phyloP scores from a whole-genome alignment of 495 filamentous ascomycete species.

The Neurospora tetrasperma region DNA sequence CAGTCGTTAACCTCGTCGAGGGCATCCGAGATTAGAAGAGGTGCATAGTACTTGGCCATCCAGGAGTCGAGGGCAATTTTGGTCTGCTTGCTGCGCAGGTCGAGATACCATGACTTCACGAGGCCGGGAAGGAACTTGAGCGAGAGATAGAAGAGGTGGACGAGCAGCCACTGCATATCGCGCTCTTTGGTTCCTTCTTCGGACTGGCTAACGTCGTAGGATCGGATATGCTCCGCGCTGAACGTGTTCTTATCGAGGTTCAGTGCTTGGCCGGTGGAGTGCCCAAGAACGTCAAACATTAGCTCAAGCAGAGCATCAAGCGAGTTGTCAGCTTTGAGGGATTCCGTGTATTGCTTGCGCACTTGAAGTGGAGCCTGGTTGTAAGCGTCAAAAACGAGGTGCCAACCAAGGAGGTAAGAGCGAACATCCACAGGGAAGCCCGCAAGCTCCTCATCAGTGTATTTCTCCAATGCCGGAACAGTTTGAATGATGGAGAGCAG shows the following conservation, averaged over 20 bases:
- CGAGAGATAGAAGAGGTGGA: slow-evolving; percentile 76
- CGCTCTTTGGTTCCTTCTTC: slow-evolving; percentile 48
- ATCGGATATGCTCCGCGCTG: slow-evolving; percentile 52
- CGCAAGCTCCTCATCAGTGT: slow-evolving; percentile 34
- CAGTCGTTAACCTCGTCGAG: slow-evolving; percentile 64
- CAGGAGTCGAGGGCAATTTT: slow-evolving; percentile 65
- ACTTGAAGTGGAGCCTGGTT: slow-evolving; percentile 68
- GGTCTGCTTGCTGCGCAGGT: slow-evolving; percentile 62
- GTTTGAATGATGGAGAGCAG: slow-evolving; percentile 55
- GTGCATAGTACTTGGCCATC: slow-evolving; percentile 80
- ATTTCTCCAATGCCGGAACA: slow-evolving; percentile 35
- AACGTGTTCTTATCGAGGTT: slow-evolving; percentile 38
- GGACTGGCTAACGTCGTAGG: slow-evolving; percentile 49
- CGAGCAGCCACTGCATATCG: slow-evolving; percentile 69
- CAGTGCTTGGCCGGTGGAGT: slow-evolving; percentile 54
- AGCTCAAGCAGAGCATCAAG: slow-evolving; percentile 63
- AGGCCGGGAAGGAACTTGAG: slow-evolving; percentile 66
- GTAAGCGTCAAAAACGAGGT: slow-evolving; percentile 82
- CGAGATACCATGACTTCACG: slow-evolving; percentile 80
- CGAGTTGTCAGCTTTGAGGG: slow-evolving; percentile 63
- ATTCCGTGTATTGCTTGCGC: slow-evolving; percentile 63
- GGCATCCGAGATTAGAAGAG: slow-evolving; percentile 61
- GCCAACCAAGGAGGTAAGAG: slow-evolving; percentile 85
- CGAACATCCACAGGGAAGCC: slow-evolving; percentile 46
- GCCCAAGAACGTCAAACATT: slow-evolving; percentile 71